Evolutionary conservation across 495 filamentous ascomycete species (phyloP).

Genomic region (Tetracladium marchalianum): DNA sequence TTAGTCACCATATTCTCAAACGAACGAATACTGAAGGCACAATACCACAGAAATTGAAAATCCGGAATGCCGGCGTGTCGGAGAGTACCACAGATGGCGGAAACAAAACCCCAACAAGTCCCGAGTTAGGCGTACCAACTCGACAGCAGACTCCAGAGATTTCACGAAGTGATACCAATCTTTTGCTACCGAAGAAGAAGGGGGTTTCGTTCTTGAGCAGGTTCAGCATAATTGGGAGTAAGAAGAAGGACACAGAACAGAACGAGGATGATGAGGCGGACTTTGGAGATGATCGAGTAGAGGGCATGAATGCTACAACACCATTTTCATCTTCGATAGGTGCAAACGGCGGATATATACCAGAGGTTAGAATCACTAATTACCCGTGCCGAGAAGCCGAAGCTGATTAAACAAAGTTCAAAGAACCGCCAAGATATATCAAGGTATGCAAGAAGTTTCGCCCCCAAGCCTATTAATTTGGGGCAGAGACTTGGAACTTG

Average conservation of each 20-base stretch:
- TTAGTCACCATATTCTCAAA: conserved; percentile 53
- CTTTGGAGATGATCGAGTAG: conserved; percentile 55
- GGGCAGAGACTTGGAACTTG: no score
- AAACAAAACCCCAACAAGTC: conserved; percentile 40
- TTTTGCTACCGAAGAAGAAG: conserved; percentile 44
- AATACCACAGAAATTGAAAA: conserved; percentile 48
- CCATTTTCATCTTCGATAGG: conserved; percentile 62
- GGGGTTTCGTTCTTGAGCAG: conserved; percentile 86
- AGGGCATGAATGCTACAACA: conserved; percentile 72
- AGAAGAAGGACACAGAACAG: conserved; percentile 53
- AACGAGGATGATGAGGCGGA: conserved; percentile 65
- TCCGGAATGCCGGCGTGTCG: conserved; percentile 36
- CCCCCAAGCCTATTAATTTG: no score
- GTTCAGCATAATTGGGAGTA: conserved; percentile 61
- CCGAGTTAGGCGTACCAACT: conserved; percentile 25
- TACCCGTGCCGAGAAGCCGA: no score
- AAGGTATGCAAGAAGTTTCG: conserved; percentile 26
- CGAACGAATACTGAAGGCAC: conserved; percentile 70
- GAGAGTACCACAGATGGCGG: conserved; percentile 37
- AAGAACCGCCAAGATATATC: conserved; percentile 85
- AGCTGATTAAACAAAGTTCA: conserved; percentile 33
- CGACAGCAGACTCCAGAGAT: conserved; percentile 22
- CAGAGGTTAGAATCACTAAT: conserved; percentile 33
- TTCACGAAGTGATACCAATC: conserved; percentile 31
- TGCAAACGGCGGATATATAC: conserved; percentile 61